Evolutionary conservation across 2,329 filamentous ascomycete genomes (phyloP), one percentile per base, ranked within the genome.

Genomic region (Neofusicoccum umdonicola): DNA sequence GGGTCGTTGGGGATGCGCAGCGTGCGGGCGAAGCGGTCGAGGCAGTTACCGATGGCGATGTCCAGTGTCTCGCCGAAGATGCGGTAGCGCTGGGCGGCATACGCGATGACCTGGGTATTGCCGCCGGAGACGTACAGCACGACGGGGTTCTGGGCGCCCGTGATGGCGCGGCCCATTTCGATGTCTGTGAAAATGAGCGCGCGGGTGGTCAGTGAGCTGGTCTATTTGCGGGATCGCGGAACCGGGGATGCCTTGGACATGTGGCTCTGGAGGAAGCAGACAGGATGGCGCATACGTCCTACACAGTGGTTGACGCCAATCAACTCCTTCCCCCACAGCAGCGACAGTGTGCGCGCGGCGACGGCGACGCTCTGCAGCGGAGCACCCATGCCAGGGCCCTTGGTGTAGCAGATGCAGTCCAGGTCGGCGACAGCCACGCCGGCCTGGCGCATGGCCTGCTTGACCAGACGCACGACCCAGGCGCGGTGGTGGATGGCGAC

Each of bases 61-160:
- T 99, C 95, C 60, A 99, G 88, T 1, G 95, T 93, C 81, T 99
- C 95, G 67, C 95, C 95, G 77, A 99, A 99, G 76, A 99, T 99
- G 65, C 95, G 90, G 81, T 99, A 99, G 65, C 94, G 87, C 76
- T 93, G 91, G 68, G 94, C 91, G 41, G 92, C 93, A 80, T 98
- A 99, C 52, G 95, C 95, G 69, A 98, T 98, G 31, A 98, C 94
- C 80, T 99, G 94, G 13, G 94, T 97, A 82, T 99, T 99, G 65
- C 95, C 95, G 67, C 95, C 95, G 22, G 88, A 92, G 45, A 98
- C 95, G 78, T 99, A 99, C 44, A 99, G 83, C 54, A 99, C 95
- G 41, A 98, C 93, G 0, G 95, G 95, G 79, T 99, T 94, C 27
- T 86, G 81, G 15, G 95, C 93, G 66, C 92, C 91, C 4, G 95